Conservation (phyloP, 2,329 filamentous ascomycete species). For the Hymenoscyphus albidus region DNA sequence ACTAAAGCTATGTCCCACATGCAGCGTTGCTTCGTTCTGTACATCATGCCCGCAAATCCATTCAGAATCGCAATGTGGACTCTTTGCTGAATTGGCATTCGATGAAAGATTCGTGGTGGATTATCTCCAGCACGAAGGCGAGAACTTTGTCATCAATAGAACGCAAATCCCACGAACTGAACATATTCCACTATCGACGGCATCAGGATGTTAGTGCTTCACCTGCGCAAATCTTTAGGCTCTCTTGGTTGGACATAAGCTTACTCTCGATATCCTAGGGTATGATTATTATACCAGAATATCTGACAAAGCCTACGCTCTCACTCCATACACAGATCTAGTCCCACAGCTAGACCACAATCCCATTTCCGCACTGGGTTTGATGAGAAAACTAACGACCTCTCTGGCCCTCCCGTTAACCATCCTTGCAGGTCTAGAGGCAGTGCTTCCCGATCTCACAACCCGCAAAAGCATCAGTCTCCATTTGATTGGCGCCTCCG, state of each 20-base stretch:
- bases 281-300: conserved; percentile 22
- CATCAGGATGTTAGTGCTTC: conserved; percentile 8
- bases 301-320: conserved; percentile 15
- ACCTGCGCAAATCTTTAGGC: neutral
- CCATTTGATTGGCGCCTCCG: conserved; percentile 21
- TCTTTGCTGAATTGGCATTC: conserved; percentile 5
- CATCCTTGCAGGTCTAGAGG: conserved; percentile 21
- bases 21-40: conserved; percentile 17
- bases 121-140: conserved; percentile 9
- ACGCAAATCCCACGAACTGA: conserved; percentile 14
- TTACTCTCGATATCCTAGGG: conserved; percentile 4
- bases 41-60: conserved; percentile 13
- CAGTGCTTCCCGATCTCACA: conserved; percentile 10
- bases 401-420: conserved; percentile 20
- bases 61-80: conserved; percentile 7
- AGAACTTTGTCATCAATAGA: conserved; percentile 7
- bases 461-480: conserved; percentile 12
- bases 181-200: conserved; percentile 19
- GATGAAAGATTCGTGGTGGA: conserved; percentile 18
- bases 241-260: neutral
- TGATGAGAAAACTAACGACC: conserved; percentile 12
- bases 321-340: neutral
- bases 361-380: conserved; percentile 4
- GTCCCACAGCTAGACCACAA: conserved; percentile 1
- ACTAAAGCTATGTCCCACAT: conserved; percentile 15